phyloP scores from a whole-genome alignment of 768 basidiomycete species.

The Mycena amicta region DNA sequence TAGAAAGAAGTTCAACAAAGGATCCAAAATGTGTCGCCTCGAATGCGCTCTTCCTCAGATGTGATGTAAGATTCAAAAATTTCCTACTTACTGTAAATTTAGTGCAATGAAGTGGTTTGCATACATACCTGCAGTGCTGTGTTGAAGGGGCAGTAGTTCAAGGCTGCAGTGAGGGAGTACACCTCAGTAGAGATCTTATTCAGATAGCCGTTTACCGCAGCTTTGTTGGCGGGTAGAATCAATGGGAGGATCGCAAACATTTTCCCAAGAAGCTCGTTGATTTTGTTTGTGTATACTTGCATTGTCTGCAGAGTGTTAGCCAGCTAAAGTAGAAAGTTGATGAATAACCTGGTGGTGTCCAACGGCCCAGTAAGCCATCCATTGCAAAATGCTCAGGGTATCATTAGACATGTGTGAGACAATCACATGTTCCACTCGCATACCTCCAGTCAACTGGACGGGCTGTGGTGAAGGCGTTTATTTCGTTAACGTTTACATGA shows the following conservation, averaged over 20 bases:
- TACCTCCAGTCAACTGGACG: background rate
- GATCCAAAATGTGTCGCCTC: background rate
- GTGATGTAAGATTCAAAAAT: slow-evolving; percentile 8
- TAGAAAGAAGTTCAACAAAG: background rate
- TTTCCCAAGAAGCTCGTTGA: background rate
- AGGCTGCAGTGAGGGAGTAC: background rate
- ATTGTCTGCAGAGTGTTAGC: too few species aligned
- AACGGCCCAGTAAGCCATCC: slow-evolving; percentile 15
- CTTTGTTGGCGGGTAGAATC: slow-evolving; percentile 3
- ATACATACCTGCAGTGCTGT: background rate
- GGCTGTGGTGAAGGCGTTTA: background rate
- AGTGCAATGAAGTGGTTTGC: background rate
- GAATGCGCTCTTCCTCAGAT: slow-evolving; percentile 9
- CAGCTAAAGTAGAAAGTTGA: too few species aligned
- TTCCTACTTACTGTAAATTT: background rate
- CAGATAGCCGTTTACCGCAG: slow-evolving; percentile 4
- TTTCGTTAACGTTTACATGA: background rate
- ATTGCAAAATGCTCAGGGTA: slow-evolving; percentile 10
- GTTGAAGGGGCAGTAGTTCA: slow-evolving; percentile 1
- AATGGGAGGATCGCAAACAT: slow-evolving; percentile 12
- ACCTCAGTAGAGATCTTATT: background rate
- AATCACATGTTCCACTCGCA: background rate
- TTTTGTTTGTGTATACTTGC: slow-evolving; percentile 1
- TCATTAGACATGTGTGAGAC: background rate
- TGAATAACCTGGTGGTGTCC: slow-evolving; percentile 13